Conservation (phyloP, 2,329 filamentous ascomycete species). For the Pestalotiopsis sp. region DNA sequence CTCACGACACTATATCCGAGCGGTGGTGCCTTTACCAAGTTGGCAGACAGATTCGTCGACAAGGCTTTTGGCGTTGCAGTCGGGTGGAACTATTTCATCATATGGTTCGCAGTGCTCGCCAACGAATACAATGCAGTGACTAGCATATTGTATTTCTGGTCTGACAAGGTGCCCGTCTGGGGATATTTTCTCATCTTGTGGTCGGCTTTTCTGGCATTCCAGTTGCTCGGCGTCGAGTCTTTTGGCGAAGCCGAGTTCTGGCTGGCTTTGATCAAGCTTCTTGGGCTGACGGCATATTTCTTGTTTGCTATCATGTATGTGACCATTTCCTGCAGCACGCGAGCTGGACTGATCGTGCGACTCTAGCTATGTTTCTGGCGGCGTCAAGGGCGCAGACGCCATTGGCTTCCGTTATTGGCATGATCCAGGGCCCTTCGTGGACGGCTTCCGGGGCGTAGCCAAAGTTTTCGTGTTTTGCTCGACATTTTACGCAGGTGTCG, state of each 20-base stretch:
- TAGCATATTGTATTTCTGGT: slow-evolving; percentile 69
- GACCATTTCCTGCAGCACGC: background rate
- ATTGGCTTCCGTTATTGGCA: slow-evolving; percentile 75
- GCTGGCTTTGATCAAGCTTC: slow-evolving; percentile 73
- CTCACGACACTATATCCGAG: slow-evolving; percentile 74
- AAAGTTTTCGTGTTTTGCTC: slow-evolving; percentile 71
- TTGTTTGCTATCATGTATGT: slow-evolving; percentile 69
- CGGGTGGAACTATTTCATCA: slow-evolving; percentile 74
- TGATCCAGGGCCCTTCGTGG: slow-evolving; percentile 69
- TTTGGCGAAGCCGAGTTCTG: slow-evolving; percentile 84
- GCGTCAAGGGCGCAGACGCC: slow-evolving; percentile 61
- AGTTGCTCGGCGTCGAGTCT: slow-evolving; percentile 71
- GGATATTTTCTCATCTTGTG: slow-evolving; percentile 76
- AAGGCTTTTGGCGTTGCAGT: slow-evolving; percentile 70
- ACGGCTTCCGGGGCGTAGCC: slow-evolving; percentile 69
- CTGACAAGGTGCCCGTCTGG: slow-evolving; percentile 62
- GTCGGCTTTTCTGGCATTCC: slow-evolving; percentile 63
- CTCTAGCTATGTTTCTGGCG: slow-evolving; percentile 65
- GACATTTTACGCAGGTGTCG: slow-evolving; percentile 70
- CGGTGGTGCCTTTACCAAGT: slow-evolving; percentile 71
- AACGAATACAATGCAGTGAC: slow-evolving; percentile 74
- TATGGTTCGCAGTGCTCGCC: slow-evolving; percentile 67
- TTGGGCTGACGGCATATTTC: slow-evolving; percentile 72
- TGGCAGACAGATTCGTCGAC: slow-evolving; percentile 73
- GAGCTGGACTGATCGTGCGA: slow-evolving; percentile 10